phyloP scores from a whole-genome alignment of 108 stramenopile genomes.

The Cyclotella kingstonii region DNA sequence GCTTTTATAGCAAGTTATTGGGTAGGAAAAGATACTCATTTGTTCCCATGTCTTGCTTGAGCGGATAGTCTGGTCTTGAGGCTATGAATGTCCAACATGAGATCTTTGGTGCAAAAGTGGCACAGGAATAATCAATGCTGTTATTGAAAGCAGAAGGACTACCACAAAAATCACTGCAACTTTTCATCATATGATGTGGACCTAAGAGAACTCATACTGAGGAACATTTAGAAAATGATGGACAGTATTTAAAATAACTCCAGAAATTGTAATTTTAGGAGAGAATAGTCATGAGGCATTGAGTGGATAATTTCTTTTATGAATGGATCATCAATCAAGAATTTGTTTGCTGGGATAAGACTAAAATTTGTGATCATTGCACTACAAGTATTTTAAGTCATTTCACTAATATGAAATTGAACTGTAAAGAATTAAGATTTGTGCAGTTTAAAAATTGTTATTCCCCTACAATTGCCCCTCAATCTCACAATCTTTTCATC shows the following conservation, averaged over 20 bases:
- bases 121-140: constrained; percentile 26
- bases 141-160: constrained; percentile 42
- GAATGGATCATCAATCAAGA: constrained; percentile 35
- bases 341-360: constrained; percentile 22
- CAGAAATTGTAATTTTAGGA: constrained; percentile 6
- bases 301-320: constrained; percentile 19
- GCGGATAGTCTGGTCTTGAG: constrained; percentile 40
- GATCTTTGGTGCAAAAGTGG: constrained; percentile 39
- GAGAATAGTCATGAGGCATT: constrained; percentile 28
- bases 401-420: constrained; percentile 37
- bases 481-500: too few species aligned
- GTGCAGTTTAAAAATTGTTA: constrained; percentile 6
- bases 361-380: constrained; percentile 31
- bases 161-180: constrained; percentile 19
- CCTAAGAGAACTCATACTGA: not conserved
- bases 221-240: constrained; percentile 17
- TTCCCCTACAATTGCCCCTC: too few species aligned
- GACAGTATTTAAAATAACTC: constrained; percentile 23
- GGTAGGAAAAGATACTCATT: not conserved
- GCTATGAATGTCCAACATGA: constrained; percentile 33
- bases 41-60: constrained; percentile 29
- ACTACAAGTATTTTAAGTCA: constrained; percentile 28
- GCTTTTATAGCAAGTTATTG: constrained; percentile 19
- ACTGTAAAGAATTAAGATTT: constrained; percentile 34
- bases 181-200: constrained; percentile 16